Conservation (phyloP, 2,329 filamentous ascomycete genomes). For the Cytospora schulzeri region DNA sequence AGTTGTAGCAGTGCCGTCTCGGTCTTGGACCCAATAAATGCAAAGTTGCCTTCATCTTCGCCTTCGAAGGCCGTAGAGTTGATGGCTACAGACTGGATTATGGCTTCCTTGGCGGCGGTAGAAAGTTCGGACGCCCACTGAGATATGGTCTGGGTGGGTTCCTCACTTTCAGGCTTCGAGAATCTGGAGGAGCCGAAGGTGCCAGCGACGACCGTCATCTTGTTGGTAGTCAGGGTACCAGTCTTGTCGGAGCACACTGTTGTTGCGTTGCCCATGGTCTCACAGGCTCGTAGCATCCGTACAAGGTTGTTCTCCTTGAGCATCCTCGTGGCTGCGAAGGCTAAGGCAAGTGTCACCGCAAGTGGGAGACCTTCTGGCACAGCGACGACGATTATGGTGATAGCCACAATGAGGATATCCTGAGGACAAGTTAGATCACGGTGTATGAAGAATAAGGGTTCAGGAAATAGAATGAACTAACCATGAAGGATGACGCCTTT, state of each 20-base stretch:
- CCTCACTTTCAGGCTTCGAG: slow-evolving; percentile 13
- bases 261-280: slow-evolving; percentile 68
- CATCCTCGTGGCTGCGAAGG: slow-evolving; percentile 69
- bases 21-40: slow-evolving; percentile 59
- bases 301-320: slow-evolving; percentile 71
- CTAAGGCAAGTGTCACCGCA: slow-evolving; percentile 67
- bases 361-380: slow-evolving; percentile 68
- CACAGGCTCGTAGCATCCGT: slow-evolving; percentile 67
- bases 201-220: slow-evolving; percentile 76
- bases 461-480: not conserved
- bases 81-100: slow-evolving; percentile 52
- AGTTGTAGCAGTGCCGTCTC: slow-evolving; percentile 57
- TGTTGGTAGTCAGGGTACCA: slow-evolving; percentile 73
- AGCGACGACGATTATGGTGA: slow-evolving; percentile 67
- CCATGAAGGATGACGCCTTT: slow-evolving; percentile 60
- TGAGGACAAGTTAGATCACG: not conserved
- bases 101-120: slow-evolving; percentile 36
- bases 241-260: slow-evolving; percentile 73
- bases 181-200: slow-evolving; percentile 53
- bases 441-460: rapidly evolving
- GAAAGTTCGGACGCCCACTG: slow-evolving; percentile 38
- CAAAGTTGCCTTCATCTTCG: slow-evolving; percentile 45
- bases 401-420: slow-evolving; percentile 64
- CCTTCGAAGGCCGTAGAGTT: slow-evolving; percentile 62
- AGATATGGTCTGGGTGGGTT: slow-evolving; percentile 24